A percentile compares a stretch with the other conserved stretches of the same genome.
Evolutionary conservation across 257 asterid genomes (phyloP).

Genomic region (Solanum gandarillasii): DNA sequence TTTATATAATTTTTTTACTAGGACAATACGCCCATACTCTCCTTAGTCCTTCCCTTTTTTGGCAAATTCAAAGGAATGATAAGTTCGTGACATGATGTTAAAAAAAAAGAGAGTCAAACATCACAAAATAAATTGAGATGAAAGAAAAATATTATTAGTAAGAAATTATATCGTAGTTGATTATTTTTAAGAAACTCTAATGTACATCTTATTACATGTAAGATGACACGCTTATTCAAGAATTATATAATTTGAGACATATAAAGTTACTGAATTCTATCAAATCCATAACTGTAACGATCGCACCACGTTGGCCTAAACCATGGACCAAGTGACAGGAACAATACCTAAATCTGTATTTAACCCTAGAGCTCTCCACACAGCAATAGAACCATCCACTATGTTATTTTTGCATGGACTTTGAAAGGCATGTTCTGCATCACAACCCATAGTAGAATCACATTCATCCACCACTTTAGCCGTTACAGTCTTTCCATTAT

Average conservation of each 20-base stretch:
- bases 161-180: neutral
- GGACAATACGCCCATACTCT: too few species aligned
- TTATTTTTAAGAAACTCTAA: neutral
- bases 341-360: conserved; percentile 4
- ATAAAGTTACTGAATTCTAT: neutral
- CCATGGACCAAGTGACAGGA: conserved; percentile 29
- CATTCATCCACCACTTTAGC: conserved; percentile 57
- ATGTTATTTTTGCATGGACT: conserved; percentile 26
- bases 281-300: neutral
- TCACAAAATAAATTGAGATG: neutral
- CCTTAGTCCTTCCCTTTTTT: too few species aligned
- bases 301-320: neutral
- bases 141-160: neutral
- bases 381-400: conserved; percentile 26
- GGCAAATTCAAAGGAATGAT: too few species aligned
- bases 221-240: neutral
- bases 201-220: neutral
- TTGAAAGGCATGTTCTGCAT: conserved; percentile 24
- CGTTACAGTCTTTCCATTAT: conserved; percentile 25
- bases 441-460: conserved; percentile 40
- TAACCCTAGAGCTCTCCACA: conserved; percentile 24
- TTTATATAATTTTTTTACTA: too few species aligned
- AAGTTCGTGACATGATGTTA: too few species aligned
- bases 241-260: neutral
- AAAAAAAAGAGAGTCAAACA: too few species aligned